These are phyloP conservation scores for Trichosporon sp. DNA, from an alignment of 1,284 basidiomycete genomes.

Conservation along the genomic window DNA sequence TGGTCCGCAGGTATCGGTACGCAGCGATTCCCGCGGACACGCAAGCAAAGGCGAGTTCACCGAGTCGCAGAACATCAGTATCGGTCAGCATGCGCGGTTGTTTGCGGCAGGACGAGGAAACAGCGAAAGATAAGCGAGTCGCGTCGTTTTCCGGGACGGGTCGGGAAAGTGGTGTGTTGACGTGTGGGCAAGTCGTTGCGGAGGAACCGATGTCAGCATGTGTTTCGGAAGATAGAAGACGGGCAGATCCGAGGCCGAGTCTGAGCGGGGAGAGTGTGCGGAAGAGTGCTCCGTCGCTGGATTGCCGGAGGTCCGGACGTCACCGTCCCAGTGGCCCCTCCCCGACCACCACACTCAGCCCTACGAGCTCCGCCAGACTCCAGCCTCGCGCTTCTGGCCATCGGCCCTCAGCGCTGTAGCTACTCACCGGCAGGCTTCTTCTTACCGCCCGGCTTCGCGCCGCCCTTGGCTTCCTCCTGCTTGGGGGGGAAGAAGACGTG, in stretches of 20 bases:
- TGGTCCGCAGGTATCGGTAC: not conserved
- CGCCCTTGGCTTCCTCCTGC: slow-evolving; percentile 8
- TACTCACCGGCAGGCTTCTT: slow-evolving; percentile 27
- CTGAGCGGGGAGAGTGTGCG: not conserved
- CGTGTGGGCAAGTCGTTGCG: slow-evolving; percentile 8
- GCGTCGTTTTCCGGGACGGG: not conserved
- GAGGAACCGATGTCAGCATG: slow-evolving; percentile 13
- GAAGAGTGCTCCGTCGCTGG: not conserved
- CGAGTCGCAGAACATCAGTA: not conserved
- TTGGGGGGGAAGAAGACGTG: slow-evolving; percentile 69
- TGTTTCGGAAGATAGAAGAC: not conserved
- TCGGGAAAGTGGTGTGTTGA: not conserved
- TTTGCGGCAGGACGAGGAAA: not conserved
- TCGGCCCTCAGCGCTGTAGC: no score
- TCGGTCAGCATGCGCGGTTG: not conserved
- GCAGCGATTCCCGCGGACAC: no score
- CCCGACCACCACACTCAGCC: no score
- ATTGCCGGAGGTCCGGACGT: not conserved
- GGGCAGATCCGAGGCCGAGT: not conserved
- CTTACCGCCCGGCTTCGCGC: slow-evolving; percentile 24
- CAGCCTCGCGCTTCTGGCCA: no score
- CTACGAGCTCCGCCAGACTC: no score
- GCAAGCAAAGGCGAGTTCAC: not conserved
- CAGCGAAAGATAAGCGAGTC: not conserved
- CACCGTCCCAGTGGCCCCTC: no score